A percentile compares a stretch with the other conserved stretches of the same genome.
Conservation (phyloP, 371 early-diverging fungal genomes). For the Encephalitozoon hellem region DNA sequence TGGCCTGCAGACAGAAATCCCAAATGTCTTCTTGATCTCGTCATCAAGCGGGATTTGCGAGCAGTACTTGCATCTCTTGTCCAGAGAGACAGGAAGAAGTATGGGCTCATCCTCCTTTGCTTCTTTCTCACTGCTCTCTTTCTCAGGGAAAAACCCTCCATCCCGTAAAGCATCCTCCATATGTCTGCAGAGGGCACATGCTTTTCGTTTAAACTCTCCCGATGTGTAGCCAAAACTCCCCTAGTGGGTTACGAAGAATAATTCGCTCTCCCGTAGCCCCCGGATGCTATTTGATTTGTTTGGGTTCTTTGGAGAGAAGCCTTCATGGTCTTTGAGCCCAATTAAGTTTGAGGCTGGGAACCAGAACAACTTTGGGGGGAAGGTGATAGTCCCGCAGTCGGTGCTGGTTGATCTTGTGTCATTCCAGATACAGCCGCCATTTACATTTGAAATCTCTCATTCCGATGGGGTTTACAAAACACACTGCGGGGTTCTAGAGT, state of each 20-base stretch:
- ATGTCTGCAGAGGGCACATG: not conserved
- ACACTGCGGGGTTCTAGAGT: conserved; percentile 93
- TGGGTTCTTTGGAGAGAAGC: not conserved
- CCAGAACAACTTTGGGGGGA: conserved; percentile 57
- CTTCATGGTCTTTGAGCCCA: conserved; percentile 54
- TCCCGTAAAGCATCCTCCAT: not conserved
- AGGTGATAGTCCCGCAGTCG: conserved; percentile 55
- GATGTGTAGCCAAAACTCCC: no score
- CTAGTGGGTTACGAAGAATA: not conserved
- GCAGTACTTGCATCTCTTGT: conserved; percentile 49
- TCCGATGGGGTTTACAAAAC: conserved; percentile 61
- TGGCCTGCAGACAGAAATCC: conserved; percentile 36
- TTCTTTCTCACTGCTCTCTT: not conserved
- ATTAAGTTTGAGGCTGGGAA: conserved; percentile 42
- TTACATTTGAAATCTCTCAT: conserved; percentile 60
- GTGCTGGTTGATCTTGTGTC: conserved; percentile 52
- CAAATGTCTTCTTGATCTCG: conserved; percentile 47
- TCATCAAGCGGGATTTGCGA: conserved; percentile 24
- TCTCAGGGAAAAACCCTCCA: conserved; percentile 3
- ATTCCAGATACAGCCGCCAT: conserved; percentile 57
- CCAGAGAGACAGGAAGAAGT: not conserved
- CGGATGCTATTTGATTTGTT: conserved; percentile 51
- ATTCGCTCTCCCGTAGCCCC: not conserved
- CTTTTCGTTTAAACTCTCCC: not conserved
- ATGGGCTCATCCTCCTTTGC: not conserved